These are phyloP conservation scores for Turritis glabra DNA, from an alignment of 345 rosid genomes.

Conservation along the genomic window DNA sequence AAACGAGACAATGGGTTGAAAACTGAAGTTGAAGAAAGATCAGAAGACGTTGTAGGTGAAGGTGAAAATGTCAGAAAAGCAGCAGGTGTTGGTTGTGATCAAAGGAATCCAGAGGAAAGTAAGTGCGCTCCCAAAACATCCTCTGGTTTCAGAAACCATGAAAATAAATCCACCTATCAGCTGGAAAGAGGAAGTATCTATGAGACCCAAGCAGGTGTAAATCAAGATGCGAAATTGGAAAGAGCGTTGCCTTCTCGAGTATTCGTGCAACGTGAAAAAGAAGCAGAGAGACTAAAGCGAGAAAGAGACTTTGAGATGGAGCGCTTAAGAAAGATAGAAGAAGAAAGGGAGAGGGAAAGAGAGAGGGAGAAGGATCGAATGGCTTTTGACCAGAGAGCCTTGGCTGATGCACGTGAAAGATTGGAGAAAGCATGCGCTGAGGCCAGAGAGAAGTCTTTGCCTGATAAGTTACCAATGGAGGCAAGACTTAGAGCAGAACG, in stretches of 20 bases:
- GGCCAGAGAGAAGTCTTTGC: constrained; percentile 70
- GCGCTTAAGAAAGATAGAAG: constrained; percentile 72
- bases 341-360: constrained; percentile 85
- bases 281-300: constrained; percentile 55
- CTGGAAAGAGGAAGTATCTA: constrained; percentile 35
- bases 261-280: constrained; percentile 48
- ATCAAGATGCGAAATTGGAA: constrained; percentile 44
- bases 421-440: constrained; percentile 93
- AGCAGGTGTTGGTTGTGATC: constrained; percentile 29
- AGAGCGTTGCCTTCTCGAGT: constrained; percentile 45
- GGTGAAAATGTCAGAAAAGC: constrained; percentile 29
- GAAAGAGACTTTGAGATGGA: constrained; percentile 67
- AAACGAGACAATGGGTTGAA: constrained; percentile 35
- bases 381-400: constrained; percentile 83
- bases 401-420: constrained; percentile 90
- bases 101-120: constrained; percentile 38
- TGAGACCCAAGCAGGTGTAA: constrained; percentile 30
- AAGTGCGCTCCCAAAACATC: constrained; percentile 26
- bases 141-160: constrained; percentile 39
- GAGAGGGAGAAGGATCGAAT: constrained; percentile 96
- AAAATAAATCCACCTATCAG: constrained; percentile 39
- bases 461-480: constrained; percentile 56
- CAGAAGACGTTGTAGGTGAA: constrained; percentile 19
- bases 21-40: constrained; percentile 39
- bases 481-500: constrained; percentile 83